phyloP scores from a whole-genome alignment of 1,284 basidiomycete genomes.

The Leccinum griseonigrum region DNA sequence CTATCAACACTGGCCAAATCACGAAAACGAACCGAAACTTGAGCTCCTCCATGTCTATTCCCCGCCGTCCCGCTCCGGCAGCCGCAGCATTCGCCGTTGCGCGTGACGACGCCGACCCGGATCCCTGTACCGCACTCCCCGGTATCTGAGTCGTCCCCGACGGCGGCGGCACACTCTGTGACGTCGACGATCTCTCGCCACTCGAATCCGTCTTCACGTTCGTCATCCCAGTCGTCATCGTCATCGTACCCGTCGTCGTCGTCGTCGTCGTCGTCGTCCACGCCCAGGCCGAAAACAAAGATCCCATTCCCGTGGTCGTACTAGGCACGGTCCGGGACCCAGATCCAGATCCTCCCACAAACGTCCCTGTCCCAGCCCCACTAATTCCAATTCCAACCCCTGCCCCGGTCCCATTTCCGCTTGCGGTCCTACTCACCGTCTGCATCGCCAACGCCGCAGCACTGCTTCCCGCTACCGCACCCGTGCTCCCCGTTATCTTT shows the following conservation, averaged over 20 bases:
- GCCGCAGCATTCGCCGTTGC: slow-evolving; percentile 16
- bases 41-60: slow-evolving; percentile 41
- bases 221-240: slow-evolving; percentile 2
- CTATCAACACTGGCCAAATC: slow-evolving; percentile 56
- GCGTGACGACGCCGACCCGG: not conserved
- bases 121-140: not conserved
- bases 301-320: not conserved
- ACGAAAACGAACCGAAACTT: slow-evolving; percentile 54
- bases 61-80: slow-evolving; percentile 13
- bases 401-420: not conserved
- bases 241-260: too few relatives aligned
- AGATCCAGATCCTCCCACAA: not conserved
- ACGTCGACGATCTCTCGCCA: slow-evolving; percentile 14
- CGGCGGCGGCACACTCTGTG: slow-evolving; percentile 15
- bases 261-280: not conserved
- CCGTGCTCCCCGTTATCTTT: not conserved
- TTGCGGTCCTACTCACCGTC: not conserved
- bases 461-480: not conserved
- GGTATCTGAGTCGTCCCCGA: slow-evolving; percentile 9
- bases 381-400: not conserved
- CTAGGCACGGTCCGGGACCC: not conserved
- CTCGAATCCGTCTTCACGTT: slow-evolving; percentile 13
- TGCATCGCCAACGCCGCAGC: slow-evolving; percentile 2
- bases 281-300: not conserved
- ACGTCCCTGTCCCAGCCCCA: not conserved